Evolutionary conservation across 2,329 filamentous ascomycete genomes (phyloP).

Genomic region (Mycogone perniciosa): DNA sequence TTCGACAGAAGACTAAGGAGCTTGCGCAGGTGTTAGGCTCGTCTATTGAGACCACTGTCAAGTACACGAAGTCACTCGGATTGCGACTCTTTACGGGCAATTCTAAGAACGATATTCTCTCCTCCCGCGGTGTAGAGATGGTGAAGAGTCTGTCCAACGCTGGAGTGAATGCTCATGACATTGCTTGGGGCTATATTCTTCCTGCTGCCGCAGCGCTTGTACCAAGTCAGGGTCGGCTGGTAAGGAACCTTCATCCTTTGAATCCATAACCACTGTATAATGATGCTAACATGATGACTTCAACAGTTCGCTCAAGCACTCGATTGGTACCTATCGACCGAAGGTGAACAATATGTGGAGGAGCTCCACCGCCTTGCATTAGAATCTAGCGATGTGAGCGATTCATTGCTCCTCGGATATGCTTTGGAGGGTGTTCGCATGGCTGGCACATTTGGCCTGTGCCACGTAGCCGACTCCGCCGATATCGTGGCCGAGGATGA

Average conservation of each 20-base stretch:
- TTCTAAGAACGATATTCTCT: constrained; percentile 48
- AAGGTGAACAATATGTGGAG: constrained; percentile 48
- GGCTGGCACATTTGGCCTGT: constrained; percentile 55
- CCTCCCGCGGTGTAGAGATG: constrained; percentile 58
- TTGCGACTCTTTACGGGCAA: constrained; percentile 43
- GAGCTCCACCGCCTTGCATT: constrained; percentile 56
- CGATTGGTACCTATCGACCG: constrained; percentile 62
- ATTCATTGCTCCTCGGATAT: constrained; percentile 61
- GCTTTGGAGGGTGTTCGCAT: constrained; percentile 66
- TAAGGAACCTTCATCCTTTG: constrained; percentile 29
- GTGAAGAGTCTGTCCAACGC: constrained; percentile 58
- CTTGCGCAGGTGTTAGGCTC: constrained; percentile 54
- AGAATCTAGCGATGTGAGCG: constrained; percentile 49
- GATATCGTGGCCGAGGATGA: constrained; percentile 47
- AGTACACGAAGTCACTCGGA: constrained; percentile 40
- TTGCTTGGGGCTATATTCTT: constrained; percentile 65
- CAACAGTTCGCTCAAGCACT: constrained; percentile 61
- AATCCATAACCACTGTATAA: not conserved
- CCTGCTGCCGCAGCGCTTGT: constrained; percentile 62
- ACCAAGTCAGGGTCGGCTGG: constrained; percentile 63
- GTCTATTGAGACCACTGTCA: constrained; percentile 59
- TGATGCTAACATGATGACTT: constrained; percentile 15
- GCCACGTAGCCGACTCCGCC: constrained; percentile 45
- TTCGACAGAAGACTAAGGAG: constrained; percentile 52
- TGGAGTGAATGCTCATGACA: constrained; percentile 56